A percentile compares a stretch with the other conserved stretches of the same genome.
These are phyloP conservation scores for Ascochyta lentis DNA, from an alignment of 2,329 filamentous ascomycete genomes.

Conservation along the genomic window DNA sequence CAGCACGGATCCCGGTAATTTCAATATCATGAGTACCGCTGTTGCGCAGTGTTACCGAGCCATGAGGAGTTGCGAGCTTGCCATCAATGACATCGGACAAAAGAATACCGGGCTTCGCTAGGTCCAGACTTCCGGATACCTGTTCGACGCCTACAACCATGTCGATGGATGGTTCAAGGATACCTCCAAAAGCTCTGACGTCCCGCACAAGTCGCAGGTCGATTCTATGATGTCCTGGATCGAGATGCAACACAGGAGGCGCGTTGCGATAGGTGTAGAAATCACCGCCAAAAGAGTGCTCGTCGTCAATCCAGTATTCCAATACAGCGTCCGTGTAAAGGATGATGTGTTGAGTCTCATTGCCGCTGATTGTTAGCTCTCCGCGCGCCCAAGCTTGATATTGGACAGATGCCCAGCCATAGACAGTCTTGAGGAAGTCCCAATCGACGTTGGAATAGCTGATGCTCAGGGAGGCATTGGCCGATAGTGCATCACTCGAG, in stretches of 20 bases:
- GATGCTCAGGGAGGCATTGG: conserved; percentile 53
- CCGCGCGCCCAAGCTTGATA: conserved; percentile 66
- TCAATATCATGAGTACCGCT: conserved; percentile 45
- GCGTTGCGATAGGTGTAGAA: conserved; percentile 60
- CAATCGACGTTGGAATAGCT: conserved; percentile 61
- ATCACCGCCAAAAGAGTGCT: conserved; percentile 64
- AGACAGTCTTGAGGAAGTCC: conserved; percentile 59
- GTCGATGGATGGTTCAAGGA: conserved; percentile 55
- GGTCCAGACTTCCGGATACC: conserved; percentile 37
- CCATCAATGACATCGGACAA: conserved; percentile 61
- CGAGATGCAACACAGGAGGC: conserved; percentile 58
- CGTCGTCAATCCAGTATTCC: conserved; percentile 61
- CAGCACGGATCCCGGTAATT: conserved; percentile 43
- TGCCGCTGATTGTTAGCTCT: conserved; percentile 50
- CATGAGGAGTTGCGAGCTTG: conserved; percentile 55
- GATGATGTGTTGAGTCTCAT: conserved; percentile 45
- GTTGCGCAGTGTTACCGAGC: conserved; percentile 60
- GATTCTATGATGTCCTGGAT: conserved; percentile 58
- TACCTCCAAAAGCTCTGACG: conserved; percentile 63
- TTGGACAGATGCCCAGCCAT: conserved; percentile 66
- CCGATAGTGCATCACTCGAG: conserved; percentile 27
- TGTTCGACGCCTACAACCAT: conserved; percentile 42
- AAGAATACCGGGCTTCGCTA: conserved; percentile 48
- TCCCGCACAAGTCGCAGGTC: conserved; percentile 63
- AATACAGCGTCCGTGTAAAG: conserved; percentile 58